phyloP scores from a whole-genome alignment of 2,329 filamentous ascomycete genomes.

The Cercospora sp. region DNA sequence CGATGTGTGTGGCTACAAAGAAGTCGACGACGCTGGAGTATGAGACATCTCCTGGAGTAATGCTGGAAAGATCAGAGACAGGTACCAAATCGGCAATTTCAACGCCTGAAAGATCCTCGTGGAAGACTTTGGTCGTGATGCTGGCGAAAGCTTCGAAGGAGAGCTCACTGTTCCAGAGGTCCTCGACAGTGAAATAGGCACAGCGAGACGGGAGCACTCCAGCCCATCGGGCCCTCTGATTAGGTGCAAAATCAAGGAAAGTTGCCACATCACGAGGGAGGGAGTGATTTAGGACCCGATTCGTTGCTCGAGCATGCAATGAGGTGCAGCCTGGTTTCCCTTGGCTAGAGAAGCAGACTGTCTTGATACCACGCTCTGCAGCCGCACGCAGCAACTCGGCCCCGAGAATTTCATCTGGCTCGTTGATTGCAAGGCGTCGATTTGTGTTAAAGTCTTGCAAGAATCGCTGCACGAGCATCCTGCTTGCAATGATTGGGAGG shows the following conservation, averaged over 20 bases:
- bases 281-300: slow-evolving; percentile 8
- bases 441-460: slow-evolving; percentile 3
- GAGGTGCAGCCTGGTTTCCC: slow-evolving; percentile 10
- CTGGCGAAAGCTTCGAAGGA: slow-evolving; percentile 8
- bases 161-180: slow-evolving; percentile 6
- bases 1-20: slow-evolving; percentile 12
- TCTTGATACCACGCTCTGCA: slow-evolving; percentile 7
- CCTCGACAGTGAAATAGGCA: slow-evolving; percentile 5
- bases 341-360: slow-evolving; percentile 13
- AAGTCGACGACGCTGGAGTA: slow-evolving; percentile 16
- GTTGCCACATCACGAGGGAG: slow-evolving; percentile 15
- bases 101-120: slow-evolving; percentile 1
- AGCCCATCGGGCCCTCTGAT: slow-evolving; percentile 8
- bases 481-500: slow-evolving; percentile 14
- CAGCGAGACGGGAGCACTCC: slow-evolving; percentile 11
- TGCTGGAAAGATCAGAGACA: slow-evolving; percentile 7
- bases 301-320: slow-evolving; percentile 3
- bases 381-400: slow-evolving; percentile 9
- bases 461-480: slow-evolving; percentile 13
- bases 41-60: slow-evolving; percentile 6
- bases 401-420: slow-evolving; percentile 11
- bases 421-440: slow-evolving; percentile 15
- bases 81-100: slow-evolving; percentile 7
- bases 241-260: slow-evolving; percentile 14
- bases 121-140: slow-evolving; percentile 10